A percentile compares a stretch with the other conserved stretches of the same genome.
phyloP scores from a whole-genome alignment of 1,139 yeast genomes.

The Taphrina communis region DNA sequence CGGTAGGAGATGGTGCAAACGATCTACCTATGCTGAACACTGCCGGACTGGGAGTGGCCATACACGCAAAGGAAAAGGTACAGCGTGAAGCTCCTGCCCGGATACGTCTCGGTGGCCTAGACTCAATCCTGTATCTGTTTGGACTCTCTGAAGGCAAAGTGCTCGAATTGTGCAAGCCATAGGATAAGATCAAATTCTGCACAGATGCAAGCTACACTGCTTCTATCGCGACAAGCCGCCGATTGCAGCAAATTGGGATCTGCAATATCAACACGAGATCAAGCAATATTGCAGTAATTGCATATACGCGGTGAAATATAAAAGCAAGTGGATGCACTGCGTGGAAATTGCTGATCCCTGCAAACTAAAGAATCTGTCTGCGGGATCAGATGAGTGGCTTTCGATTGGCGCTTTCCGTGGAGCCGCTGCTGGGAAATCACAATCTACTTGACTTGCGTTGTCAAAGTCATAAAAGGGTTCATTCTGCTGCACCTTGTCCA shows the following conservation, averaged over 20 bases:
- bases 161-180: conserved; percentile 12
- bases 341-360: neutral
- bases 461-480: neutral
- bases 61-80: conserved; percentile 96
- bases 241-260: neutral
- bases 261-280: neutral
- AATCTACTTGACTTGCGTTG: neutral
- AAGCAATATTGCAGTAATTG: neutral
- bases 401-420: neutral
- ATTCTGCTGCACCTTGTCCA: neutral
- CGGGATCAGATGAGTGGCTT: neutral
- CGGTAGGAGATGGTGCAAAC: conserved; percentile 98
- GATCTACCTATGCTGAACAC: conserved; percentile 89
- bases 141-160: conserved; percentile 55
- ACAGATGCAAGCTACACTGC: no score
- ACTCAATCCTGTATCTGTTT: conserved; percentile 77
- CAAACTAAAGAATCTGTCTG: neutral
- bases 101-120: conserved; percentile 71
- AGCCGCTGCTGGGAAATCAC: neutral
- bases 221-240: no score
- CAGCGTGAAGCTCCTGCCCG: conserved; percentile 80
- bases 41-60: conserved; percentile 95
- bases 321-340: neutral
- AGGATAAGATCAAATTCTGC: neutral
- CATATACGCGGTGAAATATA: neutral